Evolutionary conservation across 495 filamentous ascomycete species (phyloP).

Genomic region (Neurospora cerealis): DNA sequence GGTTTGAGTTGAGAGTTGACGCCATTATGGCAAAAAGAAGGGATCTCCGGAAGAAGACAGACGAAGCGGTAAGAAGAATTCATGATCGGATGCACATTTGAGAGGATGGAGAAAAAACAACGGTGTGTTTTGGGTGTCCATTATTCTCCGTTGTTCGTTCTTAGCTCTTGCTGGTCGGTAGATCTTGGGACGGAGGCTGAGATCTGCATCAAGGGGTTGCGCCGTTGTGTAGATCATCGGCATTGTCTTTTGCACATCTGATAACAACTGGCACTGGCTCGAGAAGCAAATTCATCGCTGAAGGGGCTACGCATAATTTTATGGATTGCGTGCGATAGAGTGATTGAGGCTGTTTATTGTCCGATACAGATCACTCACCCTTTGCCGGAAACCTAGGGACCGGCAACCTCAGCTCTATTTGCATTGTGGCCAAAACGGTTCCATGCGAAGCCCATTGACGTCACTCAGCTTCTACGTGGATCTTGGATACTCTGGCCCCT

Average conservation of each 20-base stretch:
- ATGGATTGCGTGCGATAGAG: background rate
- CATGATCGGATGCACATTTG: background rate
- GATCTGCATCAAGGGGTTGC: background rate
- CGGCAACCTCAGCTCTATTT: background rate
- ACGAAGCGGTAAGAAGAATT: background rate
- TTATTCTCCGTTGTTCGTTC: background rate
- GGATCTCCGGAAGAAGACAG: background rate
- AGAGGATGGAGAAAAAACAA: background rate
- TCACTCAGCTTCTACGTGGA: background rate
- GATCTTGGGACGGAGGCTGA: background rate
- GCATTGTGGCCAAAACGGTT: background rate
- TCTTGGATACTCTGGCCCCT: background rate
- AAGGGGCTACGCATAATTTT: background rate
- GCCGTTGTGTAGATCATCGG: background rate
- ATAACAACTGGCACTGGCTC: background rate
- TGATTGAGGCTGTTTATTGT: background rate
- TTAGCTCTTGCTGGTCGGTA: background rate
- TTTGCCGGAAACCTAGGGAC: background rate
- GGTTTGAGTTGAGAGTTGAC: background rate
- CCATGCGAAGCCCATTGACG: background rate
- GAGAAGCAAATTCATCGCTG: background rate
- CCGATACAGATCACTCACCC: background rate
- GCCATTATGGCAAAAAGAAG: background rate
- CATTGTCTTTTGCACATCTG: background rate
- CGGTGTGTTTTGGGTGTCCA: background rate